Conservation (phyloP, 805 yeast genomes). For the Debaryomyces castellii region DNA sequence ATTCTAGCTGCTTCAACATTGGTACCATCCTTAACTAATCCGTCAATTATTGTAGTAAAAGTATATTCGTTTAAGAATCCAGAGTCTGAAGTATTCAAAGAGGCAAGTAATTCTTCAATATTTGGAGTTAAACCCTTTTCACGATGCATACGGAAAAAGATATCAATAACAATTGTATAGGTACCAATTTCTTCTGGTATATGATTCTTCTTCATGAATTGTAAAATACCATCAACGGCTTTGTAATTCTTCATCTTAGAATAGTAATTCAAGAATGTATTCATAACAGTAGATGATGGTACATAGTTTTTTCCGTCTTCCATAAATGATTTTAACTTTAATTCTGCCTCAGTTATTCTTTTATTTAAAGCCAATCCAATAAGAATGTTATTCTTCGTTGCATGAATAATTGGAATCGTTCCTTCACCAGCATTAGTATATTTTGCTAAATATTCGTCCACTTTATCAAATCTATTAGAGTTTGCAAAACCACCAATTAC, state of each 20-base stretch:
- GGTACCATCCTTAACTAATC: slow-evolving; percentile 47
- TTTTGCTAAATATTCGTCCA: slow-evolving; percentile 36
- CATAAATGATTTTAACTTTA: slow-evolving; percentile 36
- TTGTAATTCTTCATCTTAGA: slow-evolving; percentile 40
- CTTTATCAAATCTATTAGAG: slow-evolving; percentile 40
- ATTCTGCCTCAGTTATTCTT: slow-evolving; percentile 45
- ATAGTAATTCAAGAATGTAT: slow-evolving; percentile 47
- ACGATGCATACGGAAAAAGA: slow-evolving; percentile 46
- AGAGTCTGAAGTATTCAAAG: slow-evolving; percentile 31
- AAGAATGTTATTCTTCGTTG: slow-evolving; percentile 45
- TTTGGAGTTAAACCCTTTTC: slow-evolving; percentile 45
- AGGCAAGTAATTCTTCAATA: slow-evolving; percentile 38
- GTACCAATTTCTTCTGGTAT: slow-evolving; percentile 62
- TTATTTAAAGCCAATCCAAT: slow-evolving; percentile 43
- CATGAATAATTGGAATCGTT: slow-evolving; percentile 30
- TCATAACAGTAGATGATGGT: slow-evolving; percentile 52
- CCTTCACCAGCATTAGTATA: slow-evolving; percentile 19
- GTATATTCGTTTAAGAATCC: slow-evolving; percentile 40
- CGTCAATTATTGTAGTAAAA: slow-evolving; percentile 52
- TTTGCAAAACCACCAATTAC: slow-evolving; percentile 49
- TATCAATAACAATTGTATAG: slow-evolving; percentile 57
- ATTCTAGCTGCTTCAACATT: slow-evolving; percentile 52
- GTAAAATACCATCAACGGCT: slow-evolving; percentile 48
- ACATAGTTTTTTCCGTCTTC: slow-evolving; percentile 28
- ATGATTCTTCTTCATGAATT: slow-evolving; percentile 39